These are phyloP conservation scores for Alternaria sp. DNA, from an alignment of 2,329 filamentous ascomycete species.

Conservation along the genomic window DNA sequence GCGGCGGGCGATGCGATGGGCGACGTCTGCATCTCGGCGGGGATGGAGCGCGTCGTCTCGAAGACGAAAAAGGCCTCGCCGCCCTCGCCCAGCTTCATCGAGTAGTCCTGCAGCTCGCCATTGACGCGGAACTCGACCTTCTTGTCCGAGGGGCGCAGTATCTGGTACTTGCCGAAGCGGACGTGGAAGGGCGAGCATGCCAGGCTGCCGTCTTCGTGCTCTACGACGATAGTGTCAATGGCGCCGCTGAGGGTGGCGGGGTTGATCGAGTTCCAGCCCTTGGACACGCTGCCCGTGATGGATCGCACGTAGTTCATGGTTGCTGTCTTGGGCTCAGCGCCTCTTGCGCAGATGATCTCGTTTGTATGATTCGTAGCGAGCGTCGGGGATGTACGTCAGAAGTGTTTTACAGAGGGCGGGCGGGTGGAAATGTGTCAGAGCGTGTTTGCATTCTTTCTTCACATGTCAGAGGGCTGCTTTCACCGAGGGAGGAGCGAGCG, in stretches of 20 bases:
- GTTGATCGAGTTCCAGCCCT: slow-evolving; percentile 99
- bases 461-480: slow-evolving; percentile 13
- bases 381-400: slow-evolving; percentile 3
- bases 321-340: slow-evolving; percentile 35
- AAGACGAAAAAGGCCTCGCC: slow-evolving; percentile 99
- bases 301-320: slow-evolving; percentile 97
- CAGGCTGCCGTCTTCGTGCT: slow-evolving; percentile 87
- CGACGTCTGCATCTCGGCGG: slow-evolving; percentile 92
- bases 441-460: slow-evolving; percentile 2
- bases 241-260: slow-evolving; percentile 95
- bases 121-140: slow-evolving; percentile 99
- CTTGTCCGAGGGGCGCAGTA: slow-evolving; percentile 93
- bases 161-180: slow-evolving; percentile 97
- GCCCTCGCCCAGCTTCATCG: slow-evolving; percentile 97
- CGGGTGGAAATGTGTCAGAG: background rate
- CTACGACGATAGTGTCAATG: slow-evolving; percentile 98
- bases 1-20: slow-evolving; percentile 88
- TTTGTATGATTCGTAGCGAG: background rate
- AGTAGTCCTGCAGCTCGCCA: slow-evolving; percentile 85
- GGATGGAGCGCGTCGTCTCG: slow-evolving; percentile 89
- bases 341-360: background rate
- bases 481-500: background rate
- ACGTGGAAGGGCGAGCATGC: slow-evolving; percentile 98
- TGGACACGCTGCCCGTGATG: slow-evolving; percentile 92
- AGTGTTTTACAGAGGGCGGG: background rate